These are phyloP conservation scores for Medakamo hakoo DNA, from an alignment of 139 green algal species.

Conservation along the genomic window DNA sequence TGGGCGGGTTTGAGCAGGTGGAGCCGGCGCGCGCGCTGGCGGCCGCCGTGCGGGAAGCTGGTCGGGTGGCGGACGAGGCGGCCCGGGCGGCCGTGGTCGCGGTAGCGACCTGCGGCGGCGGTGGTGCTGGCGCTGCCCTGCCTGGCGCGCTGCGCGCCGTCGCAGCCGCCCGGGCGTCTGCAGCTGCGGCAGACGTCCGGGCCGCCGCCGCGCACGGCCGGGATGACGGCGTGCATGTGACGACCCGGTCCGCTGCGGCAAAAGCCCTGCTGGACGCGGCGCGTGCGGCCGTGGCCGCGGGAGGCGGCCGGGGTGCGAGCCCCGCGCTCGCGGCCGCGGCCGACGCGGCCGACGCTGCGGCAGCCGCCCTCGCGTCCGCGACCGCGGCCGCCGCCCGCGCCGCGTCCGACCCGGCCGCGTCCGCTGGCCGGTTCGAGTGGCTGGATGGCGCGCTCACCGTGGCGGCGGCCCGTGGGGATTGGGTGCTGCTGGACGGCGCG, in stretches of 20 bases:
- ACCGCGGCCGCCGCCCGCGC: background rate
- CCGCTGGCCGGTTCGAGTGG: slow-evolving; percentile 92
- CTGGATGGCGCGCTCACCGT: slow-evolving; percentile 81
- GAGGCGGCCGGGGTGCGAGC: background rate
- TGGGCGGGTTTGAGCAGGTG: slow-evolving; percentile 95
- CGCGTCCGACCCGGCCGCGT: no score
- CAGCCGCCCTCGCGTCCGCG: no score
- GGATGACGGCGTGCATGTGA: background rate
- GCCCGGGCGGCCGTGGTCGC: slow-evolving; percentile 4
- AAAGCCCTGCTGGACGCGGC: background rate
- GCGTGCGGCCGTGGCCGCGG: background rate
- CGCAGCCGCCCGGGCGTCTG: no score
- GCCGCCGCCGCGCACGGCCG: background rate
- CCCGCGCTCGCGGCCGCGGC: background rate
- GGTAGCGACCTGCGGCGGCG: slow-evolving; percentile 8
- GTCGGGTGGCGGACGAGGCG: background rate
- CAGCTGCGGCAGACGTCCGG: no score
- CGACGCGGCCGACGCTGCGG: no score
- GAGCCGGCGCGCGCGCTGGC: slow-evolving; percentile 12
- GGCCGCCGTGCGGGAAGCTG: background rate
- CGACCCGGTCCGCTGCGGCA: background rate
- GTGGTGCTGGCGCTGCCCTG: slow-evolving; percentile 5
- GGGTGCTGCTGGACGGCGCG: slow-evolving; percentile 92
- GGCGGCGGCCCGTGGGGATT: slow-evolving; percentile 66
- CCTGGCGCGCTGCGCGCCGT: no score